Base-by-base conservation (phyloP, 495 filamentous ascomycete species). In the Penicillium flavigenum region DNA sequence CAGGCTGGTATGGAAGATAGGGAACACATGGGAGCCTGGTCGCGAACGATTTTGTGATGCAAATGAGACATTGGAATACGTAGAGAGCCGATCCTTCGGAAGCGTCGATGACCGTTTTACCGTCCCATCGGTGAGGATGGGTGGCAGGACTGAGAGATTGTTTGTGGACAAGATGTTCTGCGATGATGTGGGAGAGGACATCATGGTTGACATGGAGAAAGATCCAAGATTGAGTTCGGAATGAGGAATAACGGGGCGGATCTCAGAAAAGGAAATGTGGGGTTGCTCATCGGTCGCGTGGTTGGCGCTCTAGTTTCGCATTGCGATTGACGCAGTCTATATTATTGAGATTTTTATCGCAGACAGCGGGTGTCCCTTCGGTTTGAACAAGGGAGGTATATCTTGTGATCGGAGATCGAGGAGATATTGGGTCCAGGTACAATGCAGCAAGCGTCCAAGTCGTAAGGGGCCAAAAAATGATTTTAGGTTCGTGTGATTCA, bases 1-100 rank as follows among this genome's bases (percentile, higher is more conserved):
- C n/a, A 97, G 82, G 66, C 86, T 93, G 39, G 93, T 91, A 66
- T 90, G 88, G 75, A 92, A 96, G 62, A 88, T 70, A 2, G 92
- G 88, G 59, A 91, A 92, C 39, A 89, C 81, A 65, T 87, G 83
- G 20, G 91, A 90, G 61, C 80, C 78, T 39, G 90, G 88, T 60
- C 94, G 83, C 58, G 91, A 92, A 31, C 75, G 73, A 51, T 74
- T 76, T 47, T 81, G 76, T 26, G 81, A 80, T 7, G 72, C 65
- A 51, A 78, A 85, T 63, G 76, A 86, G 69, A 77, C 79, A 75
- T 72, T 79, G 3, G 82, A 91, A 71, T 78, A 86, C 70, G 78
- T 86, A 14, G 87, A 91, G 64, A 89, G 80, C 43, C 91, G 85
- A 57, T 87, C 88, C 68, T 85, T 91, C 57, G 85, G 86, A 72